phyloP scores from a whole-genome alignment of 768 basidiomycete species.

The Suillus placidus region DNA sequence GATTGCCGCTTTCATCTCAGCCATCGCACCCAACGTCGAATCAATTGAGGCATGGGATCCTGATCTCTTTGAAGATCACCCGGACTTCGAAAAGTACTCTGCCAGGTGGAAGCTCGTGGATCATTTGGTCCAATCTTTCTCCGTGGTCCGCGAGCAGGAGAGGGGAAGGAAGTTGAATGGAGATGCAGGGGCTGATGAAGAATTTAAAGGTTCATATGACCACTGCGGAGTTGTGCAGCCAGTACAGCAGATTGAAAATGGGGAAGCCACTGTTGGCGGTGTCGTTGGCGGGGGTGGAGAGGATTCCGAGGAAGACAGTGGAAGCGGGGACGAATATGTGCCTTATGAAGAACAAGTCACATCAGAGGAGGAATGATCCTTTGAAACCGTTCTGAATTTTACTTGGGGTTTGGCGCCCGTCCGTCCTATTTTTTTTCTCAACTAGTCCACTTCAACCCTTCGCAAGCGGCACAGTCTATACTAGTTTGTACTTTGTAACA shows the following conservation, averaged over 20 bases:
- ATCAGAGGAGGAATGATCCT: background rate
- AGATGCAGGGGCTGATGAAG: background rate
- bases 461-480: no score
- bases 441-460: background rate
- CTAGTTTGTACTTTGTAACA: no score
- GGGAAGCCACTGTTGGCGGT: background rate
- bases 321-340: background rate
- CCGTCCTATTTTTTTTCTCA: background rate
- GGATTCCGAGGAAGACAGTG: background rate
- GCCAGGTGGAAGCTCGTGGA: conserved; percentile 31
- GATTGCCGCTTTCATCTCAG: background rate
- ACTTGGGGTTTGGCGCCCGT: background rate
- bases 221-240: background rate
- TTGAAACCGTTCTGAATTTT: background rate
- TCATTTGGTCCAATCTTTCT: conserved; percentile 23
- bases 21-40: background rate
- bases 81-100: conserved; percentile 22
- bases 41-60: background rate
- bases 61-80: background rate
- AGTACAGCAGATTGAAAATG: background rate
- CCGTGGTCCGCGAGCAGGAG: conserved; percentile 13
- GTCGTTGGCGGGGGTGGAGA: background rate
- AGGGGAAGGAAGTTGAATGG: background rate
- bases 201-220: background rate
- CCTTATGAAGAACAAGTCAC: background rate